Evolutionary conservation across 352 stramenopile species (phyloP).

Genomic region (Pythium scleroteichum): DNA sequence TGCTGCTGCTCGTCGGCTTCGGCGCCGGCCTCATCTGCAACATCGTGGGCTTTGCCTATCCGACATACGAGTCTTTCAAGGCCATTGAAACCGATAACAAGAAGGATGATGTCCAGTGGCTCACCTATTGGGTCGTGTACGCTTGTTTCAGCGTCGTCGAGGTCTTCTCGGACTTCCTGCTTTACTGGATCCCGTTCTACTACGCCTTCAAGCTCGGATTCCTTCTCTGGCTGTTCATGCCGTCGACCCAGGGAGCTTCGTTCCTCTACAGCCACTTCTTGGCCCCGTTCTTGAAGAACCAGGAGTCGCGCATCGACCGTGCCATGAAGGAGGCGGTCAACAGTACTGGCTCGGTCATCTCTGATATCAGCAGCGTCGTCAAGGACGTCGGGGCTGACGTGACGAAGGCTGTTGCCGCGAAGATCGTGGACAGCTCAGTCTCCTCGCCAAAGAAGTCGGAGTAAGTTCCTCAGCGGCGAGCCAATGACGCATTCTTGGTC

Average conservation of each 20-base stretch:
- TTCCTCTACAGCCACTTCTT: conserved; percentile 97
- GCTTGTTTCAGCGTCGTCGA: conserved; percentile 97
- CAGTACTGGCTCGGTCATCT: conserved; percentile 73
- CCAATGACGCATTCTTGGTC: not conserved
- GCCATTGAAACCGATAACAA: conserved; percentile 76
- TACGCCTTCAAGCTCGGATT: conserved; percentile 98
- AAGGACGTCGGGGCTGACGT: conserved; percentile 77
- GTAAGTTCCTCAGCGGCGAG: conserved; percentile 8
- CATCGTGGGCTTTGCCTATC: conserved; percentile 82
- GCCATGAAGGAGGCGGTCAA: conserved; percentile 83
- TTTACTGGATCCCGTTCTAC: conserved; percentile 99
- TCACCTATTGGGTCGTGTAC: conserved; percentile 99
- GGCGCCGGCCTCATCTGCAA: conserved; percentile 86
- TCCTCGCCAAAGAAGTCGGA: conserved; percentile 32
- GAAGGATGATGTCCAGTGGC: conserved; percentile 88
- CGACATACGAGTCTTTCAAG: conserved; percentile 85
- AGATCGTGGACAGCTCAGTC: conserved; percentile 67
- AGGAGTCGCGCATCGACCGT: conserved; percentile 82
- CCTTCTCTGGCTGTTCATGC: conserved; percentile 97
- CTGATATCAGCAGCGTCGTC: conserved; percentile 77
- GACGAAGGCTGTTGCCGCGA: conserved; percentile 67
- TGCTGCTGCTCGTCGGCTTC: conserved; percentile 85
- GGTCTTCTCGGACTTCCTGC: conserved; percentile 94
- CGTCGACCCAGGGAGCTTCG: conserved; percentile 93
- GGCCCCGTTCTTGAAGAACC: conserved; percentile 77